Conservation (phyloP, 208 protist genomes). For the Crithidia fasciculata region DNA sequence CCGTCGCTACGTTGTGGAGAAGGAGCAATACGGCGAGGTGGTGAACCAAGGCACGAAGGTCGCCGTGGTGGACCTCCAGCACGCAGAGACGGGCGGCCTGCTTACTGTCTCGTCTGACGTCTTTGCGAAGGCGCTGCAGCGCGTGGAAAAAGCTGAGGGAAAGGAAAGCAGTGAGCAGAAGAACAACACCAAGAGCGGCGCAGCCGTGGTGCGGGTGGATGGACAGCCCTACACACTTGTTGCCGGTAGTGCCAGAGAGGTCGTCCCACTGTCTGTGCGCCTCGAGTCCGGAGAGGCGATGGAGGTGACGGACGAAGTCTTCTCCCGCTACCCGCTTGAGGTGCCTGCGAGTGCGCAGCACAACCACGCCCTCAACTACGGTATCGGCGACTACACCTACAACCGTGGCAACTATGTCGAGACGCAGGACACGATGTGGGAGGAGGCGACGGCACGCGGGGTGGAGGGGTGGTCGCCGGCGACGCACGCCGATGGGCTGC, state of each 20-base stretch:
- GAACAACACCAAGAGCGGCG: not conserved
- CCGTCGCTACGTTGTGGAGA: slow-evolving; percentile 70
- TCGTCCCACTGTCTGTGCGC: slow-evolving; percentile 64
- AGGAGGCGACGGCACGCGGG: slow-evolving; percentile 65
- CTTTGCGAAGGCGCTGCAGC: slow-evolving; percentile 43
- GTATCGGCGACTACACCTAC: slow-evolving; percentile 79
- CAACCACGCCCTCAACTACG: slow-evolving; percentile 87
- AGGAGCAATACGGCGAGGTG: slow-evolving; percentile 80
- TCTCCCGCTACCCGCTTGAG: slow-evolving; percentile 70
- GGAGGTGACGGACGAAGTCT: slow-evolving; percentile 74
- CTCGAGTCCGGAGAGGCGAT: slow-evolving; percentile 78
- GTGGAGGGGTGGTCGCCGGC: slow-evolving; percentile 90
- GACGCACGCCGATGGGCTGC: slow-evolving; percentile 83
- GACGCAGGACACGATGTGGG: slow-evolving; percentile 89
- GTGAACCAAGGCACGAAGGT: slow-evolving; percentile 47
- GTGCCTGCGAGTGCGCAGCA: slow-evolving; percentile 43
- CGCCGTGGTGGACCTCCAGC: slow-evolving; percentile 67
- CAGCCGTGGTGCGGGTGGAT: slow-evolving; percentile 47
- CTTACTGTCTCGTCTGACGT: slow-evolving; percentile 58
- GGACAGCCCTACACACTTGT: slow-evolving; percentile 50
- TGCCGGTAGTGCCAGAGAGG: slow-evolving; percentile 45
- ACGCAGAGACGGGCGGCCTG: slow-evolving; percentile 58
- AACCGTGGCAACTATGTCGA: slow-evolving; percentile 92
- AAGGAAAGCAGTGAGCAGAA: not conserved
- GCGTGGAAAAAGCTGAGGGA: slow-evolving; percentile 3